phyloP scores from a whole-genome alignment of 305 asterid species.

The Fraxinus albicans region DNA sequence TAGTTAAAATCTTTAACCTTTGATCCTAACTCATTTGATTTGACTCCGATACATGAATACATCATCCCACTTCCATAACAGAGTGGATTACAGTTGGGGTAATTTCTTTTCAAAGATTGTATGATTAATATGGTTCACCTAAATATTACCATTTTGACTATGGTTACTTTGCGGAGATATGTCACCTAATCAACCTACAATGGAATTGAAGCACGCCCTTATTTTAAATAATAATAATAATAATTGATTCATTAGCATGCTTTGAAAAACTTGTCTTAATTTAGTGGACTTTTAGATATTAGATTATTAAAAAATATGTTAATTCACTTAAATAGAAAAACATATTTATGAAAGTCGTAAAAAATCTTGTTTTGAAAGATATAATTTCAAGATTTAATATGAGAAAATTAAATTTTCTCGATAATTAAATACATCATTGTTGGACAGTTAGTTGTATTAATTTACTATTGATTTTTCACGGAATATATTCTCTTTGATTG shows the following conservation, averaged over 20 bases:
- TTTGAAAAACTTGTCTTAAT: neutral
- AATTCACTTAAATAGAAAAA: neutral
- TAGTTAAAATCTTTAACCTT: neutral
- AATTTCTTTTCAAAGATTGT: neutral
- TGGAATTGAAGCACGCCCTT: neutral
- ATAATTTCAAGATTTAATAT: neutral
- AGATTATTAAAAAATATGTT: neutral
- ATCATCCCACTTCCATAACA: neutral
- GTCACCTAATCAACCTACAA: conserved; percentile 31
- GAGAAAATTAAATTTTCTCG: neutral
- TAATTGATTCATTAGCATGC: neutral
- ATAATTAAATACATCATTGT: no score
- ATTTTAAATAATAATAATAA: neutral
- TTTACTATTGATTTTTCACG: no score
- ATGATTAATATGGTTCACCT: neutral
- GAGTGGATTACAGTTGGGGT: neutral
- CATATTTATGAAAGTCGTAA: neutral
- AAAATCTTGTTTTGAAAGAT: neutral
- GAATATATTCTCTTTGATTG: neutral
- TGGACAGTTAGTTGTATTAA: no score
- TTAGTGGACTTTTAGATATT: neutral
- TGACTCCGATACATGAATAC: neutral
- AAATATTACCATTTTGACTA: neutral
- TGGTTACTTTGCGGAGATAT: conserved; percentile 3
- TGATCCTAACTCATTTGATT: neutral